phyloP scores from a whole-genome alignment of 1,139 yeast genomes.

The Pichia sp. region DNA sequence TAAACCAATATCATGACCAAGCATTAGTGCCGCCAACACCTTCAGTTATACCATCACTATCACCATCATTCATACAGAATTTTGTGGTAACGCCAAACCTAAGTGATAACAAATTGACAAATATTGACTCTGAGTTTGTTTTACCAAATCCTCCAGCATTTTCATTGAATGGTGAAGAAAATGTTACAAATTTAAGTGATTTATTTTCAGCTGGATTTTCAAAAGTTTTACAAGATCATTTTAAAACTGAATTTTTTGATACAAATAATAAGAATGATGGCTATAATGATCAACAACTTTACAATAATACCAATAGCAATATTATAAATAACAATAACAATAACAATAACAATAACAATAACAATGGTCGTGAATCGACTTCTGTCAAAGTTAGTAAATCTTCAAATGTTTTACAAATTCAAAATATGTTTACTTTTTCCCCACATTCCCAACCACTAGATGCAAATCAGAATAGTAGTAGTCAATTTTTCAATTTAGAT shows the following conservation, averaged over 20 bases:
- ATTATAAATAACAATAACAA: not conserved
- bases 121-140: not conserved
- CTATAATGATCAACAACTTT: not conserved
- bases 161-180: conserved; percentile 13
- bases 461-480: not conserved
- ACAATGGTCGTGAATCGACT: not conserved
- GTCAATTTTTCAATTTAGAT: not conserved
- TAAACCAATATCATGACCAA: not conserved
- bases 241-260: conserved; percentile 10
- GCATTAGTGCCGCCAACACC: not conserved
- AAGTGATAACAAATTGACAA: not conserved
- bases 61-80: not conserved
- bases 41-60: not conserved
- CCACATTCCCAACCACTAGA: conserved; percentile 2
- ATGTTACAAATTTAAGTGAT: conserved; percentile 12
- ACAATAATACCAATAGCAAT: not conserved
- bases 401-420: conserved; percentile 4
- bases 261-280: not conserved
- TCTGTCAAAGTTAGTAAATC: not conserved
- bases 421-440: conserved; percentile 16
- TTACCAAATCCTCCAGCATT: not conserved
- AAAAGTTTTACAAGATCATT: conserved; percentile 20
- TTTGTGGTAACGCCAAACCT: not conserved
- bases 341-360: not conserved
- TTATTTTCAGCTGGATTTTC: conserved; percentile 23